Conservation (phyloP, 2,329 filamentous ascomycete genomes). For the Polychaeton citri region DNA sequence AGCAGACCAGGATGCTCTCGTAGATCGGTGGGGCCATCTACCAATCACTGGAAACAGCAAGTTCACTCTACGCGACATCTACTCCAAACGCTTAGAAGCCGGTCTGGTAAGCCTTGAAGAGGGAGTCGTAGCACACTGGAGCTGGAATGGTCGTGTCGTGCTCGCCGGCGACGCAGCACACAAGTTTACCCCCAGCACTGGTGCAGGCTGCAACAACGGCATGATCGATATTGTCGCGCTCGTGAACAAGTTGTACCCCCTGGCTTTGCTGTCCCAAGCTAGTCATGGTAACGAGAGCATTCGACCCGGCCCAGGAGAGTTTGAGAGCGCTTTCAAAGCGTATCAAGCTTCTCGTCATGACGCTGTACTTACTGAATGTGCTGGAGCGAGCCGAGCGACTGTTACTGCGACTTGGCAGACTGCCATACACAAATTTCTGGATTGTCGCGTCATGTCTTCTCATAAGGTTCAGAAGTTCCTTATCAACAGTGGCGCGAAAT, state of each 20-base stretch:
- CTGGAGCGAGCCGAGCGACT: background rate
- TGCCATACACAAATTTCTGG: background rate
- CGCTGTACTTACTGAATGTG: background rate
- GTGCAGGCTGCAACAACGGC: slow-evolving; percentile 24
- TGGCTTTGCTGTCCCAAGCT: background rate
- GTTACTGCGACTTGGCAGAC: background rate
- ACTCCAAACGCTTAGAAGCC: slow-evolving; percentile 5
- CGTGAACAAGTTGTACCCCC: background rate
- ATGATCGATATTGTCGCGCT: slow-evolving; percentile 9
- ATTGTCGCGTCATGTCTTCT: background rate
- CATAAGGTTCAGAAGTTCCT: background rate
- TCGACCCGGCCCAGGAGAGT: no score
- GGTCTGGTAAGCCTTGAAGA: slow-evolving; percentile 26
- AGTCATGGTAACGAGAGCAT: no score
- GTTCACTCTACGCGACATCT: slow-evolving; percentile 14
- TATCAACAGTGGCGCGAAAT: background rate
- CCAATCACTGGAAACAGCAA: slow-evolving; percentile 16
- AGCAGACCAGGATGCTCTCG: slow-evolving; percentile 15
- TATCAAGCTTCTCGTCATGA: background rate
- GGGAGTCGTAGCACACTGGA: slow-evolving; percentile 25
- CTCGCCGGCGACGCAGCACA: slow-evolving; percentile 26
- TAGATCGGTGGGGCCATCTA: slow-evolving; percentile 16
- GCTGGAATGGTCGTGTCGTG: slow-evolving; percentile 19
- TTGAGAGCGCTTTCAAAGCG: background rate
- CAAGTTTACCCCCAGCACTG: slow-evolving; percentile 26